A percentile compares a stretch with the other conserved stretches of the same genome.
Evolutionary conservation across 441 rosid species (phyloP).

Genomic region (Sinapis alba): DNA sequence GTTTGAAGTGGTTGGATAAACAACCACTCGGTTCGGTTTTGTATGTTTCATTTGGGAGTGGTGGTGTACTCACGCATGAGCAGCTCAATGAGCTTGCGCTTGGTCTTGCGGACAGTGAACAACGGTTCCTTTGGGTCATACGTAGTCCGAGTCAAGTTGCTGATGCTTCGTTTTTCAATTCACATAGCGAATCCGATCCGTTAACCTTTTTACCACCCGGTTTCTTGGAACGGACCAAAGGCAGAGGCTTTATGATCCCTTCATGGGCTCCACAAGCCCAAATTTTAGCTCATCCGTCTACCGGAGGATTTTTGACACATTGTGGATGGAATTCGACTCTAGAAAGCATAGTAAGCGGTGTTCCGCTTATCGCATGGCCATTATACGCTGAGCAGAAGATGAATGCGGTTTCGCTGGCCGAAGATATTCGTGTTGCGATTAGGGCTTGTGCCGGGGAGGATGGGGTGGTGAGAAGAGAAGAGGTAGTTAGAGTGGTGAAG

Average conservation of each 20-base stretch:
- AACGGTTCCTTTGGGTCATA: constrained; percentile 50
- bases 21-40: constrained; percentile 44
- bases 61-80: constrained; percentile 44
- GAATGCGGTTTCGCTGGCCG: constrained; percentile 41
- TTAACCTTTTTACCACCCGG: constrained; percentile 35
- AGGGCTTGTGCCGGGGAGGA: constrained; percentile 25
- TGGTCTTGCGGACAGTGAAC: constrained; percentile 48
- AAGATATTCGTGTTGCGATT: constrained; percentile 39
- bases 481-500: constrained; percentile 38
- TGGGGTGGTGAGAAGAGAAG: constrained; percentile 39
- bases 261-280: constrained; percentile 47
- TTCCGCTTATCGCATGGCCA: constrained; percentile 50
- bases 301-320: constrained; percentile 46
- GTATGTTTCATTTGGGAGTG: constrained; percentile 48
- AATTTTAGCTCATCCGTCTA: constrained; percentile 43
- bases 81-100: constrained; percentile 45
- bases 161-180: constrained; percentile 35
- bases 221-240: constrained; percentile 37
- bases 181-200: constrained; percentile 36
- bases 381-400: constrained; percentile 46
- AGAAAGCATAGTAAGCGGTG: constrained; percentile 43
- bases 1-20: constrained; percentile 47
- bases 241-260: constrained; percentile 34
- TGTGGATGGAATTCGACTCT: constrained; percentile 50
- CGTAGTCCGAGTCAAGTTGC: constrained; percentile 40